Conservation (phyloP, 2,329 filamentous ascomycete species). For the Venturia asperata region DNA sequence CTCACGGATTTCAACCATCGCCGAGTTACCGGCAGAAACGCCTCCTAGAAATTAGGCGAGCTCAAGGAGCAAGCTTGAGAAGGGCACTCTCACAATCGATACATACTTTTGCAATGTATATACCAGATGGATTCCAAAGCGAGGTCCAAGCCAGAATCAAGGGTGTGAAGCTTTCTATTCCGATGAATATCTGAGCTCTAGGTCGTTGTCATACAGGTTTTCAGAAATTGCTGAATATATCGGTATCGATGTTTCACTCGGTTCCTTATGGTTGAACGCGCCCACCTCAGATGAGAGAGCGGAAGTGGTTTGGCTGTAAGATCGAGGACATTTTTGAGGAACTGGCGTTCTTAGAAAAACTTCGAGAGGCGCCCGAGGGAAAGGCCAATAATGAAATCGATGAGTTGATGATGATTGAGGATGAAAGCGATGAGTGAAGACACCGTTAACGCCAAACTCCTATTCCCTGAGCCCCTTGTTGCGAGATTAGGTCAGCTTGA, state of each 20-base stretch:
- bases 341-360: too few relatives aligned
- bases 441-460: too few relatives aligned
- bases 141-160: not conserved
- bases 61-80: not conserved
- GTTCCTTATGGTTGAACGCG: not conserved
- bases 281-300: not conserved
- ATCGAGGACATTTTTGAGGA: not conserved
- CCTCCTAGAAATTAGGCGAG: not conserved
- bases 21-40: not conserved
- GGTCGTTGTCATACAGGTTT: not conserved
- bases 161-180: not conserved
- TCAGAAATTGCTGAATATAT: not conserved
- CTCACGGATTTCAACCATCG: slow-evolving; percentile 6
- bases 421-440: not conserved
- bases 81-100: not conserved
- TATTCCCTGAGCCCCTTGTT: not conserved
- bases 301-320: not conserved
- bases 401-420: not conserved
- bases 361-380: not conserved
- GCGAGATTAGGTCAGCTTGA: not conserved
- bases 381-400: not conserved
- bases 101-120: not conserved
- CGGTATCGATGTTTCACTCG: not conserved
- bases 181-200: not conserved
- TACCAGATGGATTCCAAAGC: not conserved